These are phyloP conservation scores for Quercus mongolica DNA, from an alignment of 306 rosid genomes.

Conservation along the genomic window DNA sequence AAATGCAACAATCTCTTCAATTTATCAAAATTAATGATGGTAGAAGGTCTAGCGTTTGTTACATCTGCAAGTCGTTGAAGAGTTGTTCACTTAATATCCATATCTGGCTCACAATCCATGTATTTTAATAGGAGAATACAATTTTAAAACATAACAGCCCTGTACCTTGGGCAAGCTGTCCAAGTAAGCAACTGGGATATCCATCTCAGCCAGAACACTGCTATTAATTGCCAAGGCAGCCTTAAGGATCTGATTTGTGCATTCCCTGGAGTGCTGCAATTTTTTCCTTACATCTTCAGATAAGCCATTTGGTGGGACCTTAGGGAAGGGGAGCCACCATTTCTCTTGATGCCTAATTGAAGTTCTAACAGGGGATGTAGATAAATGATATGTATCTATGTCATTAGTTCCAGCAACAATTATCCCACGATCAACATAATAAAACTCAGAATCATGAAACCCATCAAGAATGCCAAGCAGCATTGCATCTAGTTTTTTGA, in stretches of 20 bases:
- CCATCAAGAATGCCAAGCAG: constrained; percentile 42
- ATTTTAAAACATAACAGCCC: background rate
- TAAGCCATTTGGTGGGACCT: constrained; percentile 37
- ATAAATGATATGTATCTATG: background rate
- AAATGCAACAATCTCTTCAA: background rate
- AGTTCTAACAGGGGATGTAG: constrained; percentile 22
- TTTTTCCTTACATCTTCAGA: constrained; percentile 35
- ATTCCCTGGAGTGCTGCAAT: constrained; percentile 42
- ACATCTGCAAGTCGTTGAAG: background rate
- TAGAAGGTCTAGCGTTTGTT: background rate
- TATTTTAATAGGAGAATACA: background rate
- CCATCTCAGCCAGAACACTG: constrained; percentile 39
- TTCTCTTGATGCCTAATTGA: constrained; percentile 32
- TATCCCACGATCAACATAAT: constrained; percentile 38
- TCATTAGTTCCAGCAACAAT: constrained; percentile 27
- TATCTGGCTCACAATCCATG: background rate
- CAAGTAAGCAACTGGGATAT: constrained; percentile 34
- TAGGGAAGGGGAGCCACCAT: constrained; percentile 51
- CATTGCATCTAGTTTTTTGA: constrained; percentile 49
- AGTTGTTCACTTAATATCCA: background rate
- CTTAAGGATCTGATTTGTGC: constrained; percentile 46
- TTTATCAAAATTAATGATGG: background rate
- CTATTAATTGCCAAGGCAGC: constrained; percentile 51
- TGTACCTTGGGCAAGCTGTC: constrained; percentile 44
- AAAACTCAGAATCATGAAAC: constrained; percentile 34